These are phyloP conservation scores for Agroathelia rolfsii DNA, from an alignment of 1,284 basidiomycete genomes.

Conservation along the genomic window DNA sequence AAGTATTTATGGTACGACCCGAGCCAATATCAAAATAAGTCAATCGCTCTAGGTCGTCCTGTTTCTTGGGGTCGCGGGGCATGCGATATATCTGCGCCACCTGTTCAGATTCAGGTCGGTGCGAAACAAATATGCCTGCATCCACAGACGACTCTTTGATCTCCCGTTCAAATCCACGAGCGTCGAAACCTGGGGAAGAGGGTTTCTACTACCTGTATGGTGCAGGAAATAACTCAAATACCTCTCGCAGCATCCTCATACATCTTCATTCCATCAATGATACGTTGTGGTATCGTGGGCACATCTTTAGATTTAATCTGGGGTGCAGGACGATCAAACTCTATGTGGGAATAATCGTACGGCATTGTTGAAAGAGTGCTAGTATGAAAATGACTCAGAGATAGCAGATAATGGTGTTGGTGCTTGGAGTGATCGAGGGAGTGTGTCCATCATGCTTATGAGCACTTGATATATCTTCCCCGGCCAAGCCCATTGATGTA, in stretches of 20 bases:
- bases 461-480: too few relatives aligned
- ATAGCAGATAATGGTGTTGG: too few relatives aligned
- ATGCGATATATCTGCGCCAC: slow-evolving; percentile 26
- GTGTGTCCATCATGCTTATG: too few relatives aligned
- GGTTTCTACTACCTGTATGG: too few relatives aligned
- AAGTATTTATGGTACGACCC: slow-evolving; percentile 22
- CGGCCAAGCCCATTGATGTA: too few relatives aligned
- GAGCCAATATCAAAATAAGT: slow-evolving; percentile 26
- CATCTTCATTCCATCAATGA: slow-evolving; percentile 21
- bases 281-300: slow-evolving; percentile 18
- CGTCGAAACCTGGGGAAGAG: too few relatives aligned
- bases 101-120: slow-evolving; percentile 25
- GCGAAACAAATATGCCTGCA: slow-evolving; percentile 19
- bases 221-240: too few relatives aligned
- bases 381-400: too few relatives aligned
- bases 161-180: slow-evolving; percentile 16
- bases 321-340: slow-evolving; percentile 22
- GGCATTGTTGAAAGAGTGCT: too few relatives aligned
- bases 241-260: slow-evolving; percentile 28
- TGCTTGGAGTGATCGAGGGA: too few relatives aligned
- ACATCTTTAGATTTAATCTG: slow-evolving; percentile 27
- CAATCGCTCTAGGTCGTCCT: slow-evolving; percentile 22
- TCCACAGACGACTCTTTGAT: slow-evolving; percentile 7
- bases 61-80: slow-evolving; percentile 15
- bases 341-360: slow-evolving; percentile 14